phyloP scores from a whole-genome alignment of 371 early-diverging fungal species.

The Apophysomyces elegans region DNA sequence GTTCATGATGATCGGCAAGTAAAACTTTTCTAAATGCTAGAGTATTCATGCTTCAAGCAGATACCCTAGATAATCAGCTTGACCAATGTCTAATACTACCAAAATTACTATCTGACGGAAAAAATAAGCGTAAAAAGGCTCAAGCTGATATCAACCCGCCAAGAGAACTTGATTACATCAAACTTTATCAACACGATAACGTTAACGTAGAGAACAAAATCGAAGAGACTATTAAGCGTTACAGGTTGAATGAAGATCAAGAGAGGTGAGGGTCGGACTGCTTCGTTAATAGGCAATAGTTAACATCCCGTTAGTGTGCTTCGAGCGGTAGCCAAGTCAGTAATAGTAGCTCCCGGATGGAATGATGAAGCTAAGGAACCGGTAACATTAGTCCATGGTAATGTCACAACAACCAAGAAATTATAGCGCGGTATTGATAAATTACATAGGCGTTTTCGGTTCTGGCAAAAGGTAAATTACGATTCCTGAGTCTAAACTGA shows the following conservation, averaged over 20 bases:
- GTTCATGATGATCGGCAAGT: conserved; percentile 71
- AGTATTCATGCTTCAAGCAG: conserved; percentile 24
- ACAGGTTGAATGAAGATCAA: conserved; percentile 71
- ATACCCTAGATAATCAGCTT: conserved; percentile 53
- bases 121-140: conserved; percentile 15
- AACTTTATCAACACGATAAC: conserved; percentile 44
- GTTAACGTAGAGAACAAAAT: conserved; percentile 51
- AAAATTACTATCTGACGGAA: conserved; percentile 24
- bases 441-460: conserved; percentile 67
- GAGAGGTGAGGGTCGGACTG: conserved; percentile 23
- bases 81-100: conserved; percentile 55
- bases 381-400: conserved; percentile 59
- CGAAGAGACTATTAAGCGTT: conserved; percentile 39
- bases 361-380: conserved; percentile 42
- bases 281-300: too few relatives aligned
- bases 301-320: conserved; percentile 46
- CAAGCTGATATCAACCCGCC: conserved; percentile 22
- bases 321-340: conserved; percentile 56
- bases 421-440: neutral
- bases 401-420: conserved; percentile 6
- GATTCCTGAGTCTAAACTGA: neutral
- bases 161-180: conserved; percentile 34
- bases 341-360: conserved; percentile 54
- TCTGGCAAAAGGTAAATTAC: conserved; percentile 73
- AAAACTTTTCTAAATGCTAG: too few relatives aligned